Evolutionary conservation across 2,329 filamentous ascomycete genomes (phyloP), one percentile per base, ranked within the genome.

Genomic region (Fusarium sororula): DNA sequence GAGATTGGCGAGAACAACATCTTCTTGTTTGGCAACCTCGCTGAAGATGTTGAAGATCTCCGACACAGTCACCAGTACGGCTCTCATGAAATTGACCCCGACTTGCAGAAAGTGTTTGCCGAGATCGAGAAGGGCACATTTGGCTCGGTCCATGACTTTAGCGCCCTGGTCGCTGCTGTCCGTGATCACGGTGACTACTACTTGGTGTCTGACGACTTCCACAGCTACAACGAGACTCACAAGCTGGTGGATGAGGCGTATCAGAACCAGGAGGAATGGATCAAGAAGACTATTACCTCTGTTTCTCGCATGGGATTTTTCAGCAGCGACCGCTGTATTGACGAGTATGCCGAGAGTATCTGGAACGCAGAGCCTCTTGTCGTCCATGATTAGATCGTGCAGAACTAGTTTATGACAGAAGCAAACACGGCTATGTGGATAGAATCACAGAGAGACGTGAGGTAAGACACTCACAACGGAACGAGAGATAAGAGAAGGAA

Each of bases 251-350:
- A 99, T 79, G 92, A 96, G 84, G 92, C 94, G 57, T 99, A 97
- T 87, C 91, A 90, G 83, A 93, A 98, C 84, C 93, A 96, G 82
- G 95, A 98, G 68, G 92, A 94, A 78, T 99, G 96, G 96, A 85
- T 97, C 66, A 92, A 90, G 72, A 98, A 98, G 89, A 92, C 90
- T 73, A 98, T 99, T 80, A 91, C 90, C 47, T 93, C 93, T 67
- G 96, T 99, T 24, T 89, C 94, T 12, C 88, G 95, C 45, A 99
- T 99, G 96, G 96, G 96, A 42, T 98, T 98, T 90, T 98, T 98
- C 87, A 95, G 91, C 77, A 96, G 93, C 73, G 96, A 98, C 82
- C 90, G 96, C 44, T 98, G 96, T 84, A 98, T 98, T 82, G 94
- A 96, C 79, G 95, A 98, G 87, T 99, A 99, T 84, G 96, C 96